Evolutionary conservation across 2,329 filamentous ascomycete genomes (phyloP).

Genomic region (Amauroascus verrucosus): DNA sequence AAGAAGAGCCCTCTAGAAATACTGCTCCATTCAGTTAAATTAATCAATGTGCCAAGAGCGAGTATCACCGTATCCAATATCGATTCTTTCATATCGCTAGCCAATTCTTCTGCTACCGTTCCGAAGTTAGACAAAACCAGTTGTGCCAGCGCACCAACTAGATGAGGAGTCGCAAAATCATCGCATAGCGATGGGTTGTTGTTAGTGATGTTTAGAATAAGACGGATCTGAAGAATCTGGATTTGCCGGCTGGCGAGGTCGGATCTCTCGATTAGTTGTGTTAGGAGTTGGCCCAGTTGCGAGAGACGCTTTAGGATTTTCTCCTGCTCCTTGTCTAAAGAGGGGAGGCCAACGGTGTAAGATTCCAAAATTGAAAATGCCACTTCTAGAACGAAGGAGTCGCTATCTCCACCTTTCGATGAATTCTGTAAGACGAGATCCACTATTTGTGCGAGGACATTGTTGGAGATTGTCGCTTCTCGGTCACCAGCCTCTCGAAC

Average conservation of each 20-base stretch:
- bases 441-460: conserved; percentile 25
- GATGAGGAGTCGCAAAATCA: conserved; percentile 46
- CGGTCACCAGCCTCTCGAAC: conserved; percentile 26
- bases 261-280: conserved; percentile 14
- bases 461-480: conserved; percentile 21
- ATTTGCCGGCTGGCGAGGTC: conserved; percentile 21
- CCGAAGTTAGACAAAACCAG: conserved; percentile 29
- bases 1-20: conserved; percentile 47
- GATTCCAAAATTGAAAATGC: conserved; percentile 32
- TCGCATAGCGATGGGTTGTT: conserved; percentile 60
- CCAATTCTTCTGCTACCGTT: conserved; percentile 23
- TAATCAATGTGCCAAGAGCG: conserved; percentile 72
- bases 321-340: conserved; percentile 22
- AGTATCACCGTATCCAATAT: conserved; percentile 65
- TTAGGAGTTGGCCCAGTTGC: conserved; percentile 33
- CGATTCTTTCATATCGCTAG: conserved; percentile 41
- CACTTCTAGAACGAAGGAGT: conserved; percentile 21
- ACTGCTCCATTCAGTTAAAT: conserved; percentile 69
- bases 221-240: conserved; percentile 46
- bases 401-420: conserved; percentile 9
- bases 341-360: conserved; percentile 26
- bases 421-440: conserved; percentile 22
- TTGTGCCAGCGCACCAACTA: conserved; percentile 30
- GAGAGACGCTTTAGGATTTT: conserved; percentile 24
- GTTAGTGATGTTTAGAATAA: conserved; percentile 80